Conservation (phyloP, 2,329 filamentous ascomycete species). For the Knoxdaviesia proteae region DNA sequence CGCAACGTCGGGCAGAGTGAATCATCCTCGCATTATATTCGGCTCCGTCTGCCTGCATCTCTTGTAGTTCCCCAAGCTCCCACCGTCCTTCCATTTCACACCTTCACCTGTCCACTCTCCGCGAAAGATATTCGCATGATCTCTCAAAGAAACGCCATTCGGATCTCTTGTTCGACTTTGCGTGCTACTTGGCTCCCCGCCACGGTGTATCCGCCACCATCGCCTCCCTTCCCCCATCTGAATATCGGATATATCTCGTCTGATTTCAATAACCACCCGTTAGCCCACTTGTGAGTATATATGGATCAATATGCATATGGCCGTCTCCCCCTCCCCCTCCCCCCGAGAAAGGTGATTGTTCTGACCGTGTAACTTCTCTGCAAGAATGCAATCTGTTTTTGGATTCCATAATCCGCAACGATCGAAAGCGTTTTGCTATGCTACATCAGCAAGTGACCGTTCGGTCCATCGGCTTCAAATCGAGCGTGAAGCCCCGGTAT, state of each 20-base stretch:
- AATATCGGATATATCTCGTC: constrained; percentile 93
- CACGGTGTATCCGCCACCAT: constrained; percentile 66
- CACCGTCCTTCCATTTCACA: constrained; percentile 91
- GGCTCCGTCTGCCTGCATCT: constrained; percentile 51
- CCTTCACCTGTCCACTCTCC: constrained; percentile 84
- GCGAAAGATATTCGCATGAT: constrained; percentile 84
- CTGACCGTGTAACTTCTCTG: not conserved
- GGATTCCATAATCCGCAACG: constrained; percentile 59
- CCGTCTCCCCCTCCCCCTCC: not conserved
- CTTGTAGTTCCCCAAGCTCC: constrained; percentile 71
- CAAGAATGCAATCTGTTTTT: constrained; percentile 89
- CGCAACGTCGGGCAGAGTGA: constrained; percentile 43
- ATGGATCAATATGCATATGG: not conserved
- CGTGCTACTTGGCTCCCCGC: constrained; percentile 68
- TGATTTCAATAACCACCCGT: constrained; percentile 95
- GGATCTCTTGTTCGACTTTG: constrained; percentile 81
- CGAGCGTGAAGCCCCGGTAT: constrained; percentile 76
- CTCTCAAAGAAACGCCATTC: constrained; percentile 79
- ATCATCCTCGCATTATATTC: constrained; percentile 38
- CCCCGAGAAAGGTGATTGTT: too few species aligned
- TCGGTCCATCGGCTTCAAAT: constrained; percentile 84
- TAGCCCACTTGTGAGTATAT: constrained; percentile 56
- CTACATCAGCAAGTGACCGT: constrained; percentile 76
- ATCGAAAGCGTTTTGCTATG: constrained; percentile 82
- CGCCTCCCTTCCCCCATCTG: constrained; percentile 62